Evolutionary conservation across 2,329 filamentous ascomycete species (phyloP), one percentile per base, ranked within the genome.

Genomic region (Stemphylium vesicarium): DNA sequence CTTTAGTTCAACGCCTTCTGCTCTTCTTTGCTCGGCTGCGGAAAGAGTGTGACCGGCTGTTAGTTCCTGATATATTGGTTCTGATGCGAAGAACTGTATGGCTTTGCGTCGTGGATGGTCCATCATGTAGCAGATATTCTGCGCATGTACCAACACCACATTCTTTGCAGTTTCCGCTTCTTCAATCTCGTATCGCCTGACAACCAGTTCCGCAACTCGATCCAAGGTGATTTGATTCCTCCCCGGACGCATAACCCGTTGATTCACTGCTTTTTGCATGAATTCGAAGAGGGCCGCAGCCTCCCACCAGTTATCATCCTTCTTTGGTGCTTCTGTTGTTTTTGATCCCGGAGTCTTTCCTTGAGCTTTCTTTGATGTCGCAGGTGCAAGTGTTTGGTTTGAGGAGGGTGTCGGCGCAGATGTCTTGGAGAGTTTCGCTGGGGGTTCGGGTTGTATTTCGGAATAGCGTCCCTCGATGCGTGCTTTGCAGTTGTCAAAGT

Each of bases 241-340:
- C 1, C 66, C 70, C 16, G 61, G 58, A 38, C 63, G 63, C 13
- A 77, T 40, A 13, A 60, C 62, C 10, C 66, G 63, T 35, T 74
- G 72, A 32, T 72, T 74, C 6, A 75, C 66, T 16, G 70, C 70
- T 43, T 73, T 76, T 42, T 75, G 73, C 65, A 77, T 75, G 54
- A 77, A 74, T 29, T 76, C 74, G 56, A 75, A 78, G 4, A 78
- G 54, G 15, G 68, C 65, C 6, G 72, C 63, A 8, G 73, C 66
- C 50, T 73, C 68, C 72, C 74, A 77, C 74, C 75, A 77, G 24
- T 75, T 76, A 37, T 74, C 62, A 31, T 77, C 71, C 44, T 76
- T 77, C 62, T 70, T 75, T 8, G 71, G 71, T 48, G 54, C 50
- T 45, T 60, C 59, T 9, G 42, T 41, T 6, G 53, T 22, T 37